phyloP scores from a whole-genome alignment of 2,329 filamentous ascomycete species.

The Exophiala sp. region DNA sequence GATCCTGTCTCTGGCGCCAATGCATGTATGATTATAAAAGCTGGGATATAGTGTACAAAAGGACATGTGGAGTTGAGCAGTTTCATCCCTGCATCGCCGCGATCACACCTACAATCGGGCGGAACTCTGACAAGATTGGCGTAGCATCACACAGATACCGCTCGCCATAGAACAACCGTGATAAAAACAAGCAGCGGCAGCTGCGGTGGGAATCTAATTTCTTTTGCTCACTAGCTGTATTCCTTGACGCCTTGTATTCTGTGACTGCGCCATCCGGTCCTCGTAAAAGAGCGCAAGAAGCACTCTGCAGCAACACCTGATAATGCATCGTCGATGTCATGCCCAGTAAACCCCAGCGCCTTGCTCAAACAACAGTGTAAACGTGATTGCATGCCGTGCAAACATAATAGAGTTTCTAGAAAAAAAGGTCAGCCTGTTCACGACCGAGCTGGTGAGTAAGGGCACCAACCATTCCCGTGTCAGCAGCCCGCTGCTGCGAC shows the following conservation, averaged over 20 bases:
- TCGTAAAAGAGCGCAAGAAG: not conserved
- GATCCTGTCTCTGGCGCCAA: slow-evolving; percentile 89
- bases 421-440: not conserved
- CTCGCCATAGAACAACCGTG: not conserved
- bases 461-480: slow-evolving; percentile 88
- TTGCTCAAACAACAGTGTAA: slow-evolving; percentile 43
- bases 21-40: slow-evolving; percentile 50
- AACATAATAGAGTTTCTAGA: slow-evolving; percentile 86
- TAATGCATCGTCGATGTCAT: slow-evolving; percentile 1
- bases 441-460: slow-evolving; percentile 7
- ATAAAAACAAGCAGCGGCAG: too few species aligned
- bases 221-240: too few species aligned
- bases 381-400: slow-evolving; percentile 92
- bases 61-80: not conserved
- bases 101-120: too few species aligned
- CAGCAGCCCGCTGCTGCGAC: slow-evolving; percentile 91
- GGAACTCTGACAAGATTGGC: too few species aligned
- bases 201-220: too few species aligned
- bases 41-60: not conserved
- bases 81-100: not conserved
- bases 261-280: not conserved
- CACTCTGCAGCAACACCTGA: slow-evolving; percentile 5
- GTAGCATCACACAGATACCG: not conserved
- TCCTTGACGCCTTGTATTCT: not conserved
- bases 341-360: slow-evolving; percentile 7